These are phyloP conservation scores for Parastagonospora avenae DNA, from an alignment of 2,329 filamentous ascomycete genomes.

Conservation along the genomic window DNA sequence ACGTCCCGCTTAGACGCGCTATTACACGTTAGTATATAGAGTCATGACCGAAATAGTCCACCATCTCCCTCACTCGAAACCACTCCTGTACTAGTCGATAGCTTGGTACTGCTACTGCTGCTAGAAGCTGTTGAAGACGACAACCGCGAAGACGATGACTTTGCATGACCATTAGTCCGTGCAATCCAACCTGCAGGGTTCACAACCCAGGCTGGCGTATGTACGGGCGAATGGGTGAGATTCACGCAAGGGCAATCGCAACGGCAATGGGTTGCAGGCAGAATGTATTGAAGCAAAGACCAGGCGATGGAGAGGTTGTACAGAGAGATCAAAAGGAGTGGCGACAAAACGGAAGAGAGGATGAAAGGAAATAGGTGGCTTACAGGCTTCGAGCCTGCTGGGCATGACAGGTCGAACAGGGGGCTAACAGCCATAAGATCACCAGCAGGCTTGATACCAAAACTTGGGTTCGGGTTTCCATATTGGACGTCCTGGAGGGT, in stretches of 20 bases:
- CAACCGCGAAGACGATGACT: constrained; percentile 15
- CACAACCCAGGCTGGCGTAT: constrained; percentile 12
- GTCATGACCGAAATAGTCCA: background rate
- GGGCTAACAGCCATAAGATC: constrained; percentile 37
- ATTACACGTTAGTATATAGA: constrained; percentile 3
- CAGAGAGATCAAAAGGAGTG: constrained; percentile 22
- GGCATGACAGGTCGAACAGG: constrained; percentile 45
- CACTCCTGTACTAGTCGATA: constrained; percentile 11
- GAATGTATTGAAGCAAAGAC: constrained; percentile 16
- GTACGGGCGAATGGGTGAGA: constrained; percentile 9
- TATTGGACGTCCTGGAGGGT: constrained; percentile 70
- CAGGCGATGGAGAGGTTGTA: constrained; percentile 24
- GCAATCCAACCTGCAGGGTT: constrained; percentile 23
- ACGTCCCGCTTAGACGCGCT: constrained; percentile 14
- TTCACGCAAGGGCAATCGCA: constrained; percentile 16
- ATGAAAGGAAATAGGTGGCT: constrained; percentile 26
- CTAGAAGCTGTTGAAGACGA: constrained; percentile 4
- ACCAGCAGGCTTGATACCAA: constrained; percentile 67
- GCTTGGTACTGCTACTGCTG: constrained; percentile 17
- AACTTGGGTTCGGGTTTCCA: constrained; percentile 67
- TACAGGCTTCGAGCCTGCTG: constrained; percentile 32
- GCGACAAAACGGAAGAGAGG: constrained; percentile 22
- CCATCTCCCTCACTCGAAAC: constrained; percentile 17
- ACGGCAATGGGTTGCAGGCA: constrained; percentile 11
- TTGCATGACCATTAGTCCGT: constrained; percentile 34